Conservation (phyloP, 331 rosid genomes). For the Malus hybrid region DNA sequence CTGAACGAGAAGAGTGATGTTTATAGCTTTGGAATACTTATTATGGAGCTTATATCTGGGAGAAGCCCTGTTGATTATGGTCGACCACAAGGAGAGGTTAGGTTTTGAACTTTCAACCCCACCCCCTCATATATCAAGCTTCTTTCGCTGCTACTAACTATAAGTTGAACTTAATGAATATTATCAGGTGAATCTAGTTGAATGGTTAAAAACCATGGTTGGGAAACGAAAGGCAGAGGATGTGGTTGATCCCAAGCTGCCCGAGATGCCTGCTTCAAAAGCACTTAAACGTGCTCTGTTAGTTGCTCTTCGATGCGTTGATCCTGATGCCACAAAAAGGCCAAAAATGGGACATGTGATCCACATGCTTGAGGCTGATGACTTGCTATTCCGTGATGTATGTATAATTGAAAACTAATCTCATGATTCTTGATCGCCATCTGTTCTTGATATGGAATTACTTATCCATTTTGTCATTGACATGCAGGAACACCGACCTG, state of each 20-base stretch:
- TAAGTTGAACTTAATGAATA: slow-evolving; percentile 1
- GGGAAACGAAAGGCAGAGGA: slow-evolving; percentile 76
- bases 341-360: slow-evolving; percentile 94
- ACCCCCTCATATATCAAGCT: neutral
- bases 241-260: slow-evolving; percentile 83
- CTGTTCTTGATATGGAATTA: slow-evolving; percentile 5
- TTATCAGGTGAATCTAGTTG: slow-evolving; percentile 76
- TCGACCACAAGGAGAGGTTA: slow-evolving; percentile 87
- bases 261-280: slow-evolving; percentile 77
- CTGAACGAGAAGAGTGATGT: slow-evolving; percentile 92
- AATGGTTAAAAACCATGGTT: slow-evolving; percentile 86
- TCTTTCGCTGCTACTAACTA: slow-evolving; percentile 6
- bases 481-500: slow-evolving; percentile 50
- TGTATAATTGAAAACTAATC: slow-evolving; percentile 9
- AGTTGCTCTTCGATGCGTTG: slow-evolving; percentile 91
- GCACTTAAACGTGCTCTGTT: slow-evolving; percentile 77
- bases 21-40: slow-evolving; percentile 89
- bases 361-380: slow-evolving; percentile 98
- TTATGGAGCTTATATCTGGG: slow-evolving; percentile 87
- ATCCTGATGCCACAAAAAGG: slow-evolving; percentile 87
- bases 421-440: neutral
- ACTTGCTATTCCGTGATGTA: slow-evolving; percentile 67
- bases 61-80: slow-evolving; percentile 93
- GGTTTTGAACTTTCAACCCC: slow-evolving; percentile 10
- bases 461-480: neutral